Base-by-base conservation (phyloP, 2,329 filamentous ascomycete species). In the Phaeophleospora eucalypticola region DNA sequence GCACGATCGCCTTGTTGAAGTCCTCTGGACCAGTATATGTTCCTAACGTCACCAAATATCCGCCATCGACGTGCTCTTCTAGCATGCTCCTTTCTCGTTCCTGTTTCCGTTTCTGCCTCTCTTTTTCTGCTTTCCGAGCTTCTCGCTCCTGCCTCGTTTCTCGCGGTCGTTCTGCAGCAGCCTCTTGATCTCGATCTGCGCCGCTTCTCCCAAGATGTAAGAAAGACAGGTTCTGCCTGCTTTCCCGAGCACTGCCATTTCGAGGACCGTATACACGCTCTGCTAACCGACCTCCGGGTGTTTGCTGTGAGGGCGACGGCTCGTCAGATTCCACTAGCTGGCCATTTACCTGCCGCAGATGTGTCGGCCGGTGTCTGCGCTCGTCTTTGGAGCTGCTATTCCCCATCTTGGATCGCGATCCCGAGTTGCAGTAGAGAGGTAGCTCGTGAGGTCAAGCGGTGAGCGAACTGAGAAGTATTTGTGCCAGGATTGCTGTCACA, bases 71-170 rank as follows among this genome's bases (percentile, higher is more conserved):
- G 66, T 90, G 82, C 65, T 98, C 93, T 60, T 96, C 90, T 54
- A 77, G 83, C 72, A 97, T 82, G 63, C 93, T 98, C 56, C 86
- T 80, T 67, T 95, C 90, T 39, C 93, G 81, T 66, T 98, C 93
- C 66, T 89, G 89, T 36, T 85, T 70, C 48, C 93, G 78, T 32
- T 80, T 77, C 14, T 79, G 73, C 37, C 88, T 82, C 67, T 97
- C 91, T 61, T 83, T 86, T 66, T 96, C 91, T 45, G 89, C 71
- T 53, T 84, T 86, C 53, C 91, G 80, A 16, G 89, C 89, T 66
- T 98, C 93, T 35, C 89, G 81, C 70, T 97, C 93, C 58, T 91
- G 87, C 64, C 85, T 90, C 6, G 89, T 96, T 71, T 97, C 91
- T 48, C 88, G 81, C 48, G 89, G 84, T 35, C 76, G 71, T 58